A percentile compares a stretch with the other conserved stretches of the same genome.
Conservation (phyloP, 78 protist species). For the Dictyostelium citrinum region DNA sequence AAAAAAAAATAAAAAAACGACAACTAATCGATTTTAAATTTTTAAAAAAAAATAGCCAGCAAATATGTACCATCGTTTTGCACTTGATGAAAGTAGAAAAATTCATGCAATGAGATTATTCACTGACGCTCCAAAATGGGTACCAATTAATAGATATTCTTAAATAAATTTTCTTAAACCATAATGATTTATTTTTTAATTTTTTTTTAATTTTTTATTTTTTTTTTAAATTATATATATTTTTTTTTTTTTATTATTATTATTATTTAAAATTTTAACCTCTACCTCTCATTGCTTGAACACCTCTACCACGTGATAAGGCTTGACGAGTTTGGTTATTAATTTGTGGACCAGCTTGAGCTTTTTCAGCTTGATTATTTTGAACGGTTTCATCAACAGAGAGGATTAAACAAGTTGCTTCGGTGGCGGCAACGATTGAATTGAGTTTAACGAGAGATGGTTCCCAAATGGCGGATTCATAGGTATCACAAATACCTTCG, state of each 20-base stretch:
- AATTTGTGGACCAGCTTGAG: constrained; percentile 77
- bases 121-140: constrained; percentile 70
- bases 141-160: neutral
- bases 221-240: neutral
- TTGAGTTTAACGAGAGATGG: constrained; percentile 96
- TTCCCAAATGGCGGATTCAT: constrained; percentile 98
- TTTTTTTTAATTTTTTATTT: neutral
- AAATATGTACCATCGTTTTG: constrained; percentile 94
- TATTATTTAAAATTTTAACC: neutral
- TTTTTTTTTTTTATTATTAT: neutral
- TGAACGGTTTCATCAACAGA: constrained; percentile 98
- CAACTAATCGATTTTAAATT: too few species aligned
- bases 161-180: neutral
- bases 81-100: constrained; percentile 67
- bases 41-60: constrained; percentile 81
- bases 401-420: constrained; percentile 99
- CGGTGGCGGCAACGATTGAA: constrained; percentile 98
- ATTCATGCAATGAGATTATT: constrained; percentile 80
- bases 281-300: constrained; percentile 66
- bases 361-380: constrained; percentile 87
- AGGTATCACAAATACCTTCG: constrained; percentile 97
- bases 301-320: constrained; percentile 75
- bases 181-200: neutral
- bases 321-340: constrained; percentile 76
- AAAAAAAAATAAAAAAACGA: neutral